Base-by-base conservation (phyloP, 176 grass and related monocot genomes). In the Carex pumila region DNA sequence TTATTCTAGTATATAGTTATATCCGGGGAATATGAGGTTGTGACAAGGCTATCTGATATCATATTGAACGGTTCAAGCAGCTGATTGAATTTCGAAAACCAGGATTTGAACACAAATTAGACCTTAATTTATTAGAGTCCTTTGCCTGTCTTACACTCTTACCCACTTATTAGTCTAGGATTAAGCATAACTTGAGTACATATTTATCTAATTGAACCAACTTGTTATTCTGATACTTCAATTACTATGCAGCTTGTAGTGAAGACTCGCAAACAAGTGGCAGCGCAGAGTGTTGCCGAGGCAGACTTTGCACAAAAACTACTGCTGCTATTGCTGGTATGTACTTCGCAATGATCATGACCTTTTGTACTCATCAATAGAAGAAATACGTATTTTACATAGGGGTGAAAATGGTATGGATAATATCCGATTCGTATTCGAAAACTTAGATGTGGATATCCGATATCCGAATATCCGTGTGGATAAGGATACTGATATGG, bases 231-330 rank as follows among this genome's bases (percentile, higher is more conserved):
- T 81, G 56, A 47, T 74, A 31, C 32, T 37, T 45, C 9, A 81
- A 69, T 56, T 53, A 65, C n/a, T 50, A 18, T 84, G 31, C 81
- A 97, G 94, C 85, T 63, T 97, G 89, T 86, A 82, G 71, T 85
- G 82, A 59, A 62, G 83, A 79, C 25, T 71, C 54, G 1, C 72
- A 86, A 39, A 43, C 86, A 76, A 56, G 71, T 59, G 82, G 83
- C 55, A 81, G 61, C 71, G 29, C 8, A 36, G 70, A 64, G 10
- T 93, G 92, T 55, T 93, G 95, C 86, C 72, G 85, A 39, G 89
- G 95, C 36, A 88, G 69, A 41, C 91, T 98, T 86, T 95, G 95
- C 86, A 90, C 87, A 71, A 95, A 90, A 80, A 85, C 71, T 59
- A 85, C 91, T 15, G 85, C 88, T 66, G 83, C 81, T 56, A 81